phyloP scores from a whole-genome alignment of 306 rosid genomes.

The Sicyos edulis region DNA sequence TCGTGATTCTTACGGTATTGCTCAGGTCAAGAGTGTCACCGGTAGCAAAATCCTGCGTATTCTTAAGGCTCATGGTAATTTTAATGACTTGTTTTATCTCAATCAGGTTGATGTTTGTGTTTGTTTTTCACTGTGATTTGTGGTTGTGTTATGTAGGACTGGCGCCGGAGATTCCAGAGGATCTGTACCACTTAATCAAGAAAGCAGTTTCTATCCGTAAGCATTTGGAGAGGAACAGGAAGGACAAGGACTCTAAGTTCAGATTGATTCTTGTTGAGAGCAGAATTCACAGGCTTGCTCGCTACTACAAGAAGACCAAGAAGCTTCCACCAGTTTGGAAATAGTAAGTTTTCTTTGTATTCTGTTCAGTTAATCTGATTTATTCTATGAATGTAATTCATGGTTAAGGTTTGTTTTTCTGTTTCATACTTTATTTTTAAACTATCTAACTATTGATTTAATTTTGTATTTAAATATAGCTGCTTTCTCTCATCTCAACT shows the following conservation, averaged over 20 bases:
- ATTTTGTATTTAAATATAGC: not conserved
- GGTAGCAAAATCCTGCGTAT: slow-evolving; percentile 69
- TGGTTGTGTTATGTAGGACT: slow-evolving; percentile 8
- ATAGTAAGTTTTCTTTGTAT: slow-evolving; percentile 18
- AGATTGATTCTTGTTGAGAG: slow-evolving; percentile 27
- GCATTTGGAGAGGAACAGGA: slow-evolving; percentile 30
- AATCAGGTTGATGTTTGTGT: too few relatives aligned
- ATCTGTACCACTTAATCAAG: slow-evolving; percentile 25
- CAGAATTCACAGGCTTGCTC: slow-evolving; percentile 26
- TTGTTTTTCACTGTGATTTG: not conserved
- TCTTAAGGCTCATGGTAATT: slow-evolving; percentile 71
- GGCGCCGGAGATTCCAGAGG: slow-evolving; percentile 29
- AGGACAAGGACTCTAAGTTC: slow-evolving; percentile 28
- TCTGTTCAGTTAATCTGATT: not conserved
- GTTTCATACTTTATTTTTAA: not conserved
- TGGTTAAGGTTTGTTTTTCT: not conserved
- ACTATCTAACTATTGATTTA: not conserved
- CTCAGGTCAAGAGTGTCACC: too few relatives aligned
- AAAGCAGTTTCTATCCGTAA: slow-evolving; percentile 27
- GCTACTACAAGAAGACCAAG: slow-evolving; percentile 29
- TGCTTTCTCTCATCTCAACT: too few relatives aligned
- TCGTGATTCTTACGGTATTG: slow-evolving; percentile 76
- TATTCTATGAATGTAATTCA: not conserved
- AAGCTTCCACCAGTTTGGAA: slow-evolving; percentile 29
- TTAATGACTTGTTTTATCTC: too few relatives aligned